Conservation (phyloP, 768 basidiomycete species). For the Pilatotrama ljubarskyi region DNA sequence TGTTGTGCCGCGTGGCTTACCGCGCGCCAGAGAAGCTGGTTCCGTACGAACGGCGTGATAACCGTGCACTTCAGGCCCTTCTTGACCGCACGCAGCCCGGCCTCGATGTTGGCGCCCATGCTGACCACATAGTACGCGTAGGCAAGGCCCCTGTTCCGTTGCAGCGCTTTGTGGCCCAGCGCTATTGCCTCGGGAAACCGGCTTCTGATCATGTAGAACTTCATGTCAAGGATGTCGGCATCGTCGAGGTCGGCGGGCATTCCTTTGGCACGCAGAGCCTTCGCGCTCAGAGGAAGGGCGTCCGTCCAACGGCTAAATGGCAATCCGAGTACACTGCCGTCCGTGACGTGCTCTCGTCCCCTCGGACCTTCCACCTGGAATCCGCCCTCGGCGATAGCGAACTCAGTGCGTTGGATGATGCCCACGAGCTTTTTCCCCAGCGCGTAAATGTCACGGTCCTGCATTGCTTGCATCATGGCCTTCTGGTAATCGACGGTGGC, state of each 20-base stretch:
- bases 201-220: constrained; percentile 49
- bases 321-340: constrained; percentile 41
- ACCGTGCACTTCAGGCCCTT: constrained; percentile 61
- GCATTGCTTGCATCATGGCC: constrained; percentile 50
- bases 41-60: constrained; percentile 55
- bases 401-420: constrained; percentile 55
- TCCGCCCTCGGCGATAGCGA: constrained; percentile 52
- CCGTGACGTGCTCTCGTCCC: constrained; percentile 34
- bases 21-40: constrained; percentile 59
- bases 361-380: constrained; percentile 46
- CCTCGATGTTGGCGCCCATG: constrained; percentile 45
- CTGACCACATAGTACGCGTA: constrained; percentile 65
- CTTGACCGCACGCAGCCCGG: constrained; percentile 60
- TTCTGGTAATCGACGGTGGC: constrained; percentile 45
- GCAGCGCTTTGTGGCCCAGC: constrained; percentile 45
- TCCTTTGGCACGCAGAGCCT: constrained; percentile 41
- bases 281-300: constrained; percentile 56
- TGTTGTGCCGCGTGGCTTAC: constrained; percentile 36
- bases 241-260: constrained; percentile 44
- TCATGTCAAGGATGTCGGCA: constrained; percentile 66
- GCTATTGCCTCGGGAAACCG: constrained; percentile 48
- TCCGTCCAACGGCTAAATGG: constrained; percentile 49
- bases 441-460: constrained; percentile 47
- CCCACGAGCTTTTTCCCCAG: constrained; percentile 49
- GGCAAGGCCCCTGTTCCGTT: constrained; percentile 53